Evolutionary conservation across 768 basidiomycete genomes (phyloP), one percentile per base, ranked within the genome.

Genomic region (Guyanaporus albipodus): DNA sequence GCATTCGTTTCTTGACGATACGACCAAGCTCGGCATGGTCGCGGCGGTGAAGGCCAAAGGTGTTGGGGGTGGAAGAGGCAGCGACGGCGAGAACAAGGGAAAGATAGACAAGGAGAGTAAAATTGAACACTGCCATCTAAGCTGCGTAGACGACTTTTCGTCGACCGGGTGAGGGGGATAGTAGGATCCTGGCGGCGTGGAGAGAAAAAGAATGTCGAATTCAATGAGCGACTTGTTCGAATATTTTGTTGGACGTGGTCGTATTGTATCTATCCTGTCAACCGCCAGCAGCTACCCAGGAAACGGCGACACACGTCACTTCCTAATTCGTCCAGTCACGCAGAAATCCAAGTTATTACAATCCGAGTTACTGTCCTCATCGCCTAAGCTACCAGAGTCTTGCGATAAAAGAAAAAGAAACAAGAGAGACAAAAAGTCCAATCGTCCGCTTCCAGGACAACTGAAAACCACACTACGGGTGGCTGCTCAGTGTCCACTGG

Each of bases 401-500:
- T 42, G 38, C 39, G 38, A 26, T 21, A 46, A 23, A 33, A 29
- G 14, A 31, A 24, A 18, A 46, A 26, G 4, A 11, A 14, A 18
- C 4, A 7, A 35, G 11, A 31, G 7, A 33, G 17, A 45, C n/a
- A 26, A 33, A 26, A 36, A 5, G 44, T 50, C 34, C 50, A 37
- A 42, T 18, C 19, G 32, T 42, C 47, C 27, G 12, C 4, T n/a
- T 24, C 17, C 32, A 40, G 28, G 49, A 18, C 34, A 34, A 19
- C 17, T 11, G n/a, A 22, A 49, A 34, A 36, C 23, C 37, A 37
- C 37, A 43, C 48, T 67, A 66, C 0, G 67, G 60, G 66, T 94
- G 91, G 62, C 89, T 92, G 24, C 76, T 84, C 52, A 90, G 64
- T 28, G 77, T 74, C 95, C 95, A 97, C 53, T 67, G 68, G 51